Conservation (phyloP, 2,329 filamentous ascomycete genomes). For the Trichoderma polysporum region DNA sequence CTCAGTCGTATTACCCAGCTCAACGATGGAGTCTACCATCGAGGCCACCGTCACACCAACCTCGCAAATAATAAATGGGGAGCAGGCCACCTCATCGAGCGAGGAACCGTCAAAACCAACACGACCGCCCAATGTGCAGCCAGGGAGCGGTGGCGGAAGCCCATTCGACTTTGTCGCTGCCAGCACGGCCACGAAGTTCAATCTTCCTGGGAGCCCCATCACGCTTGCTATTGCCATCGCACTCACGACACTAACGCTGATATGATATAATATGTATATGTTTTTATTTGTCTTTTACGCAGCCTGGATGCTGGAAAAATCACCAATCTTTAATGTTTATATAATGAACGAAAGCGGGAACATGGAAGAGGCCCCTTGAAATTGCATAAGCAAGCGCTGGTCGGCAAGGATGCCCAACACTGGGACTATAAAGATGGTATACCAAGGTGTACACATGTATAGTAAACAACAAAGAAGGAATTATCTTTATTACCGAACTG, state of each 20-base stretch:
- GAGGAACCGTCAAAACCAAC: constrained; percentile 11
- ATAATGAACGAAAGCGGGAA: background rate
- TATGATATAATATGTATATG: background rate
- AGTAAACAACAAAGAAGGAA: background rate
- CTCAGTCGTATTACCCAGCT: background rate
- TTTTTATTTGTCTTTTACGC: background rate
- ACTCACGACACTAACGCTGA: background rate
- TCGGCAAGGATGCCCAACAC: too few species aligned
- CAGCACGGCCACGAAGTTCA: background rate
- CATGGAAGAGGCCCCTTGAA: background rate
- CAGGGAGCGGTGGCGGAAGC: constrained; percentile 27
- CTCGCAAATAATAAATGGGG: background rate
- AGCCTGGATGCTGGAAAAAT: background rate
- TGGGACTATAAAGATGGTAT: background rate
- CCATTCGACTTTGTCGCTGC: constrained; percentile 25
- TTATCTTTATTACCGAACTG: background rate
- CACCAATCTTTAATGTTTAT: constrained; percentile 4
- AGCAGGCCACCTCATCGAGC: constrained; percentile 1
- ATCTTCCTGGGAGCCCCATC: background rate
- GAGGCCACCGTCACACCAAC: background rate
- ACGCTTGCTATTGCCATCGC: background rate
- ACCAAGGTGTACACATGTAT: background rate
- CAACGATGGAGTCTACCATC: background rate
- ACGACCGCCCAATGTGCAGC: constrained; percentile 4
- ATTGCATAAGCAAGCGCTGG: background rate